Evolutionary conservation across 257 asterid genomes (phyloP).

Genomic region (Nicotiana tabacum): DNA sequence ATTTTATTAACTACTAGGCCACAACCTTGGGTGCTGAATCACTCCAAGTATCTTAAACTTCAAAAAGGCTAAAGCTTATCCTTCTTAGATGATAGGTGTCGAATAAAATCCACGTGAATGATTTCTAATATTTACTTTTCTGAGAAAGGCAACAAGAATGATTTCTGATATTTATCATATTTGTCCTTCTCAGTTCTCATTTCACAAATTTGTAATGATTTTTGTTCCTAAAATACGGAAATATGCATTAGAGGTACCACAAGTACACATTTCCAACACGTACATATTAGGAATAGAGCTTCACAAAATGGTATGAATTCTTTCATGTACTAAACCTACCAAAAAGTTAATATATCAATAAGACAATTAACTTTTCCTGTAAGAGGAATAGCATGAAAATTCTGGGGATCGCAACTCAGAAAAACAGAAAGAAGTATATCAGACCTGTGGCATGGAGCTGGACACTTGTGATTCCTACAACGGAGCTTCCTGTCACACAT

Average conservation of each 20-base stretch:
- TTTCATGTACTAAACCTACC: background rate
- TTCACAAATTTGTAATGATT: background rate
- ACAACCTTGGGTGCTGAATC: background rate
- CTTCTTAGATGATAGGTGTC: background rate
- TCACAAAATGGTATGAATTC: background rate
- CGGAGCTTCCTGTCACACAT: conserved; percentile 88
- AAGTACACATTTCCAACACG: background rate
- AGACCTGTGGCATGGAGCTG: conserved; percentile 95
- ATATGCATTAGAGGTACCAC: background rate
- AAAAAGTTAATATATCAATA: background rate
- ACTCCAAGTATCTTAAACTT: background rate
- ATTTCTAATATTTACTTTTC: background rate
- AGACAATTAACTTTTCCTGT: background rate
- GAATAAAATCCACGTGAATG: background rate
- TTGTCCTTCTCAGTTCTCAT: background rate
- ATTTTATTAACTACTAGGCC: background rate
- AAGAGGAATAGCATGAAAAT: conserved; percentile 8
- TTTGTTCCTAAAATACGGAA: background rate
- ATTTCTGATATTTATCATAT: background rate
- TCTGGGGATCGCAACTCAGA: background rate
- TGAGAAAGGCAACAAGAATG: background rate
- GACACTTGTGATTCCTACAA: conserved; percentile 96
- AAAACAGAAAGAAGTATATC: conserved; percentile 8
- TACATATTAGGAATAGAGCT: background rate
- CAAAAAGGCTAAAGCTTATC: background rate